These are phyloP conservation scores for Centaurea solstitialis DNA, from an alignment of 129 eudicot species.

Conservation along the genomic window DNA sequence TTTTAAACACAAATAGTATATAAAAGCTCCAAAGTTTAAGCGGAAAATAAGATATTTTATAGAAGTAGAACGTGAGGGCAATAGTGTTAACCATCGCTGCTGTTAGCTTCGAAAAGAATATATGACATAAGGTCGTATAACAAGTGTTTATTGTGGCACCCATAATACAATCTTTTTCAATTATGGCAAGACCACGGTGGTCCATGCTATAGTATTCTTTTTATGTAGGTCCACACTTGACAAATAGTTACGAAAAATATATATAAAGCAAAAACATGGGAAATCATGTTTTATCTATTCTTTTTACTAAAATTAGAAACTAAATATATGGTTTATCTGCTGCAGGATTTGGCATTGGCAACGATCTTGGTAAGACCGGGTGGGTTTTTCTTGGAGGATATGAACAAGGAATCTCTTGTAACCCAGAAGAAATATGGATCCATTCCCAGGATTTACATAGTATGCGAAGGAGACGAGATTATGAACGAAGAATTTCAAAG, in stretches of 20 bases:
- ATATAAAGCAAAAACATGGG: not conserved
- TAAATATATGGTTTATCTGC: not conserved
- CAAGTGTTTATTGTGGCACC: too few species aligned
- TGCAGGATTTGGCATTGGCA: slow-evolving; percentile 56
- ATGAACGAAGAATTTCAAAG: slow-evolving; percentile 49
- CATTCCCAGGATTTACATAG: slow-evolving; percentile 38
- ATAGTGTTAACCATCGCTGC: not conserved
- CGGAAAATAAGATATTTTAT: too few species aligned
- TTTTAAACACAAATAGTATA: too few species aligned
- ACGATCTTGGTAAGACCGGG: slow-evolving; percentile 43
- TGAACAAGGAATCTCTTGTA: slow-evolving; percentile 39
- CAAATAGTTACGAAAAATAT: not conserved
- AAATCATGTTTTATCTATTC: too few species aligned
- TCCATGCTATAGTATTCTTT: too few species aligned
- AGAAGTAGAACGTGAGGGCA: not conserved
- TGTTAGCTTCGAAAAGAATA: too few species aligned
- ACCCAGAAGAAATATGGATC: slow-evolving; percentile 45
- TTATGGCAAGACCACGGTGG: not conserved
- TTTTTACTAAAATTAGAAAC: too few species aligned
- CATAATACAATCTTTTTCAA: too few species aligned
- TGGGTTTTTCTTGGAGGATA: slow-evolving; percentile 36
- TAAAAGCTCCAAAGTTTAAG: too few species aligned
- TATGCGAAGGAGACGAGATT: slow-evolving; percentile 43
- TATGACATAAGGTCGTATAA: too few species aligned
- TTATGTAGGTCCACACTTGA: too few species aligned